Conservation (phyloP, 1,284 basidiomycete genomes). For the Earliella scabrosa region DNA sequence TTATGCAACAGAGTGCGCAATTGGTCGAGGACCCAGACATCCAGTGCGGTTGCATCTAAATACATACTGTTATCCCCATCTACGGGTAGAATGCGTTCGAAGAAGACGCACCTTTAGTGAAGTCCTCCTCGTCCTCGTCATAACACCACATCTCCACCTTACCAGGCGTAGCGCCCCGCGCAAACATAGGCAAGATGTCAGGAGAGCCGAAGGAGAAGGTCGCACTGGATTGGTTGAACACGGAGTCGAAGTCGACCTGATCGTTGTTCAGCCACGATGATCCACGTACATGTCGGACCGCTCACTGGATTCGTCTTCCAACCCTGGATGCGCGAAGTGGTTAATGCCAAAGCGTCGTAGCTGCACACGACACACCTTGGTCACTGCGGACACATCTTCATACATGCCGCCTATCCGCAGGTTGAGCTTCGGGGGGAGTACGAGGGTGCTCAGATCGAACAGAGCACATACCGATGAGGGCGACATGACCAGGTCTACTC, state of each 20-base stretch:
- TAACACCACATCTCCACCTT: conserved; percentile 82
- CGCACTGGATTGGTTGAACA: conserved; percentile 82
- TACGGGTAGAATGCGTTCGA: background rate
- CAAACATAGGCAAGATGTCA: conserved; percentile 91
- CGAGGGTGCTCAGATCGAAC: no score
- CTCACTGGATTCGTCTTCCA: conserved; percentile 90
- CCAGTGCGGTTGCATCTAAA: conserved; percentile 78
- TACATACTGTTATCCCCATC: background rate
- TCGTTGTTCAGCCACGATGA: background rate
- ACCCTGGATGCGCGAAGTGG: conserved; percentile 57
- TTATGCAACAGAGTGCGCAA: conserved; percentile 65
- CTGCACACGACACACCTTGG: conserved; percentile 55
- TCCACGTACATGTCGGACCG: background rate
- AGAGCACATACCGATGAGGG: conserved; percentile 72
- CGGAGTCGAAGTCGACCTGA: conserved; percentile 86
- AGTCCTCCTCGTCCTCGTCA: conserved; percentile 81
- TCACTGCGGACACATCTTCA: conserved; percentile 91
- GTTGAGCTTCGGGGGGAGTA: background rate
- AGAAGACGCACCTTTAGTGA: conserved; percentile 69
- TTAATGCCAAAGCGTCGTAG: conserved; percentile 11
- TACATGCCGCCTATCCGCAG: conserved; percentile 76
- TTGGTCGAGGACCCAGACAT: conserved; percentile 81
- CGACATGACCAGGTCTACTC: conserved; percentile 88
- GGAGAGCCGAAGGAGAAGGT: conserved; percentile 90
- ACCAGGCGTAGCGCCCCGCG: conserved; percentile 70